phyloP scores from a whole-genome alignment of 805 yeast species.

The Candida sithepensis region DNA sequence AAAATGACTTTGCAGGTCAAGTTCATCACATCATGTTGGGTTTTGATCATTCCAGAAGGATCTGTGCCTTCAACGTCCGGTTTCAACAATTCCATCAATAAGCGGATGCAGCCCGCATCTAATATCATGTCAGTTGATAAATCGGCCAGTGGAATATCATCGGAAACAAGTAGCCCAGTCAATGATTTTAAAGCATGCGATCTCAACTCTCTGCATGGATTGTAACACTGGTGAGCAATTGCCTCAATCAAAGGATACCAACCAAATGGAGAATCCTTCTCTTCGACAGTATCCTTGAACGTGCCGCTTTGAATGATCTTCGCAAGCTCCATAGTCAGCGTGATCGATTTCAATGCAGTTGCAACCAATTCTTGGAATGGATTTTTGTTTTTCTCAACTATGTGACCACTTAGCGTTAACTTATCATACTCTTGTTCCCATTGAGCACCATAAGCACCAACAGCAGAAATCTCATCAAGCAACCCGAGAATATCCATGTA shows the following conservation, averaged over 20 bases:
- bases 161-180: conserved; percentile 46
- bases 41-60: conserved; percentile 54
- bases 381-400: conserved; percentile 37
- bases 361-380: conserved; percentile 54
- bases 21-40: conserved; percentile 65
- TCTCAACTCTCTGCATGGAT: conserved; percentile 79
- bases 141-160: conserved; percentile 32
- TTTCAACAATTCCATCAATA: conserved; percentile 61
- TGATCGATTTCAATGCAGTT: conserved; percentile 57
- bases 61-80: conserved; percentile 64
- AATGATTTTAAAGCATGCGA: conserved; percentile 59
- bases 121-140: conserved; percentile 54
- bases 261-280: conserved; percentile 29
- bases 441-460: conserved; percentile 76
- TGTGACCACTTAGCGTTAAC: conserved; percentile 40
- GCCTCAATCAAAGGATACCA: conserved; percentile 73
- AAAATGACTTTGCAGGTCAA: conserved; percentile 56
- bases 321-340: conserved; percentile 53
- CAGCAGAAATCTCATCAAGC: conserved; percentile 74
- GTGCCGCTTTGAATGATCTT: conserved; percentile 31
- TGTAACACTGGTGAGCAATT: conserved; percentile 82
- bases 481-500: conserved; percentile 67
- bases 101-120: conserved; percentile 72
- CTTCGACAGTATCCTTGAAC: conserved; percentile 29
- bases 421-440: conserved; percentile 63